Conservation (phyloP, 2,329 filamentous ascomycete species). For the Aspergillus clavatus region DNA sequence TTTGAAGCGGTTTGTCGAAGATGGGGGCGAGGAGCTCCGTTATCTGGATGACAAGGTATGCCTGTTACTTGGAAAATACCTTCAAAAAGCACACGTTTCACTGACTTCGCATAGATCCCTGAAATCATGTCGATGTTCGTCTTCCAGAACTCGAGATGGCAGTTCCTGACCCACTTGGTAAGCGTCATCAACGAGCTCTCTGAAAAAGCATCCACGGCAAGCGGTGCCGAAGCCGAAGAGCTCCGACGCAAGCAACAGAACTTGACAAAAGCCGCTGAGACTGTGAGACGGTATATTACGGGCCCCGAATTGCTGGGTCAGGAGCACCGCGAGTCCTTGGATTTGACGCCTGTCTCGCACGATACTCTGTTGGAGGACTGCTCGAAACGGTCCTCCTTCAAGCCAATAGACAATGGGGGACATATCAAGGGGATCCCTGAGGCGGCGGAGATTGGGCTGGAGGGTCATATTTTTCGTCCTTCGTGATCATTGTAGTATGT, state of each 20-base stretch:
- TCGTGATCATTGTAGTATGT: conserved; percentile 1
- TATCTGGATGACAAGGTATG: conserved; percentile 62
- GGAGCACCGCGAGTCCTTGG: conserved; percentile 36
- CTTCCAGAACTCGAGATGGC: conserved; percentile 79
- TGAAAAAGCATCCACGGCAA: conserved; percentile 42
- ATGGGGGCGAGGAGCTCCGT: conserved; percentile 69
- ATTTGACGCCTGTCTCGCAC: conserved; percentile 25
- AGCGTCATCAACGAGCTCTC: conserved; percentile 54
- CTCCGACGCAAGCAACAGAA: conserved; percentile 55
- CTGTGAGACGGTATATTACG: conserved; percentile 75
- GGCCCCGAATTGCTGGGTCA: conserved; percentile 86
- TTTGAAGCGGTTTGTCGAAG: conserved; percentile 73
- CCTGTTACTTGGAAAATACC: background rate
- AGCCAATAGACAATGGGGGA: conserved; percentile 24
- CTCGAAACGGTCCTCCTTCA: conserved; percentile 13
- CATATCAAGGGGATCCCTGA: conserved; percentile 62
- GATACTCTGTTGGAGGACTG: conserved; percentile 22
- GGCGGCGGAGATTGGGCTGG: conserved; percentile 39
- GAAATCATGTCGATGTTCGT: conserved; percentile 82
- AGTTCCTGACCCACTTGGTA: conserved; percentile 67
- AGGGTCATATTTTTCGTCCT: conserved; percentile 34
- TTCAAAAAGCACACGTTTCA: background rate
- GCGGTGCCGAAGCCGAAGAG: conserved; percentile 41
- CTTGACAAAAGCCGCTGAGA: conserved; percentile 67
- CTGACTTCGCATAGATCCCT: conserved; percentile 56